A percentile compares a stretch with the other conserved stretches of the same genome.
These are phyloP conservation scores for Yarrowia keelungensis DNA, from an alignment of 805 yeast species.

Conservation along the genomic window DNA sequence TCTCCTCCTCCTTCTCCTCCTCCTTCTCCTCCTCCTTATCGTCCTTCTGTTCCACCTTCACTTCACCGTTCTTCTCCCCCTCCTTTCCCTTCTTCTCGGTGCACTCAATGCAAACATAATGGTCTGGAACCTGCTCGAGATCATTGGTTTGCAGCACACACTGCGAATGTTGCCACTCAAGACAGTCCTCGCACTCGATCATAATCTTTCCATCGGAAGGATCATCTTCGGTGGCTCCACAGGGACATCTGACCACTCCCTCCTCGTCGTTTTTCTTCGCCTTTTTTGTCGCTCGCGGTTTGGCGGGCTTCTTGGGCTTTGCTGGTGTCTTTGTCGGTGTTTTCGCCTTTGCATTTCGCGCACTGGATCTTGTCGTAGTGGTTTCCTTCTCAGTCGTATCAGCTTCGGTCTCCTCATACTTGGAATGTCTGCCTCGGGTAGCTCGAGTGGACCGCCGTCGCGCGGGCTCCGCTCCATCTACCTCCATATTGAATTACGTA, in stretches of 20 bases:
- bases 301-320: not conserved
- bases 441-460: conserved; percentile 23
- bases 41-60: not conserved
- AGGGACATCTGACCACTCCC: conserved; percentile 46
- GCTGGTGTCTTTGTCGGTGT: not conserved
- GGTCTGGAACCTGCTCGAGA: conserved; percentile 57
- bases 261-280: conserved; percentile 26
- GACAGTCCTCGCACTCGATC: conserved; percentile 70
- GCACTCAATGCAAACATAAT: conserved; percentile 63
- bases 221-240: conserved; percentile 47
- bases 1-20: not conserved
- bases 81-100: conserved; percentile 46
- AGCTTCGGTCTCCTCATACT: not conserved
- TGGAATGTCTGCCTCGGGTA: conserved; percentile 19
- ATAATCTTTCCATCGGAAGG: conserved; percentile 56
- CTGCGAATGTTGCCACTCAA: conserved; percentile 71
- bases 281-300: not conserved
- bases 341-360: not conserved
- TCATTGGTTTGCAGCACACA: conserved; percentile 62
- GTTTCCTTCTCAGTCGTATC: not conserved
- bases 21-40: conserved; percentile 44
- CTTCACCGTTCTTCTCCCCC: not conserved
- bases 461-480: conserved; percentile 10
- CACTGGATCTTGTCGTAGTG: not conserved
- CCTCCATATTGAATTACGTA: conserved; percentile 22